phyloP scores from a whole-genome alignment of 768 basidiomycete genomes.

The Bullera alba region DNA sequence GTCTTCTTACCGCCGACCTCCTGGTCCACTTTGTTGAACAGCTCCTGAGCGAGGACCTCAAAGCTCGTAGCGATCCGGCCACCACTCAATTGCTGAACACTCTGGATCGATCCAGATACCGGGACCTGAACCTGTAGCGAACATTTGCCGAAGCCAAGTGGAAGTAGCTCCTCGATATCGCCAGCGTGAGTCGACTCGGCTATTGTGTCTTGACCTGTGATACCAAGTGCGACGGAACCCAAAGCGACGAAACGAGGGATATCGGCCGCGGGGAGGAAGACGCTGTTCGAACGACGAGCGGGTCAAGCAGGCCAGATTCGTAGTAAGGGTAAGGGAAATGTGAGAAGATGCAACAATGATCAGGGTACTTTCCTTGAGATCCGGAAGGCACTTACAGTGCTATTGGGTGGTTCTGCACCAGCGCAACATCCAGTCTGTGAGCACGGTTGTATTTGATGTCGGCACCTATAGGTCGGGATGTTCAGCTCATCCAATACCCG shows the following conservation, averaged over 20 bases:
- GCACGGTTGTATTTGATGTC: conserved; percentile 90
- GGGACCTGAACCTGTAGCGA: conserved; percentile 78
- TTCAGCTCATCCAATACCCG: background rate
- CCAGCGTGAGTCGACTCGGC: conserved; percentile 77
- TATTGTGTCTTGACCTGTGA: conserved; percentile 96
- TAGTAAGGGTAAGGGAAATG: background rate
- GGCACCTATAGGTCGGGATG: conserved; percentile 48
- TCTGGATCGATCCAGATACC: conserved; percentile 61
- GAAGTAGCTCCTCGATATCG: conserved; percentile 69
- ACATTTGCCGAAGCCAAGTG: conserved; percentile 89
- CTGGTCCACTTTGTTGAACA: conserved; percentile 55
- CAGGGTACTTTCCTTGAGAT: background rate
- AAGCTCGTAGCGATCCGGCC: conserved; percentile 93
- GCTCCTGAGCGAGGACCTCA: conserved; percentile 72
- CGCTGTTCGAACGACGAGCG: conserved; percentile 51
- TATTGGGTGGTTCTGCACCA: conserved; percentile 88
- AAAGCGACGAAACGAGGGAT: conserved; percentile 98
- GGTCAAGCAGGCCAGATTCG: no score
- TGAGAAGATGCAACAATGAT: background rate
- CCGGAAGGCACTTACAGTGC: conserved; percentile 62
- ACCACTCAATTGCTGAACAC: conserved; percentile 72
- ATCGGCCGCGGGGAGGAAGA: conserved; percentile 93
- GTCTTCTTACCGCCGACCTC: conserved; percentile 62
- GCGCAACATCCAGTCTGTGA: conserved; percentile 79
- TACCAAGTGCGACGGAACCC: conserved; percentile 91